Base-by-base conservation (phyloP, 441 rosid species). In the Erysimum cheiri region DNA sequence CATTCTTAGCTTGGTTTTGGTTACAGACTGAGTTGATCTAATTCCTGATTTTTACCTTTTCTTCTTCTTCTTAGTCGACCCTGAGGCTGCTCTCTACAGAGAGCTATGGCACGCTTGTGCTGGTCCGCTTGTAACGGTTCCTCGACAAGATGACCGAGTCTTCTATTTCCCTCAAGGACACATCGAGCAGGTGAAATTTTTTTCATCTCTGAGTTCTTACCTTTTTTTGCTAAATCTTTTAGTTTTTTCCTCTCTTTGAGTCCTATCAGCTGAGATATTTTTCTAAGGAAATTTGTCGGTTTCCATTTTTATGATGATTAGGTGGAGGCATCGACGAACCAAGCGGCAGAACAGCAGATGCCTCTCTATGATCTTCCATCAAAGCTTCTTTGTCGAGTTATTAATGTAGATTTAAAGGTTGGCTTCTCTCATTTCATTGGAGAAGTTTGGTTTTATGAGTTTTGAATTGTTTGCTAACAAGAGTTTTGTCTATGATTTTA, bases 31-130 rank as follows among this genome's bases (percentile, higher is more conserved):
- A 55, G 37, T 5, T 49, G 76, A 76, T 71, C 53, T 68, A 13
- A 9, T 46, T 74, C 22, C 15, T 43, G 47, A 24, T 22, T 22
- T 59, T 8, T 55, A 64, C 8, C 31, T 11, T 24, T 47, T 22
- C 36, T 62, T 10, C 28, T 32, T 32, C 11, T 61, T n/a, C 9
- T 17, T 33, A 70, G 78, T 73, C 77, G 98, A 89, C 81, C 84
- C 91, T 19, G 96, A 88, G 28, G 74, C 76, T 52, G 98, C 96
- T 68, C 87, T 95, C 17, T 95, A 85, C 77, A 83, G 77, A 71
- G 99, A 92, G 87, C 91, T 96, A 0, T 96, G 99, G 98, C 91
- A 96, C 77, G 95, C 98, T 14, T 96, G 99, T 77, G 99, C 98
- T 2, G 98, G 99, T 70, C 98, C 99, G 71, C 78, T 96, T 19